Evolutionary conservation across 1,284 basidiomycete genomes (phyloP).

Genomic region (Tylopilus orsonianus): DNA sequence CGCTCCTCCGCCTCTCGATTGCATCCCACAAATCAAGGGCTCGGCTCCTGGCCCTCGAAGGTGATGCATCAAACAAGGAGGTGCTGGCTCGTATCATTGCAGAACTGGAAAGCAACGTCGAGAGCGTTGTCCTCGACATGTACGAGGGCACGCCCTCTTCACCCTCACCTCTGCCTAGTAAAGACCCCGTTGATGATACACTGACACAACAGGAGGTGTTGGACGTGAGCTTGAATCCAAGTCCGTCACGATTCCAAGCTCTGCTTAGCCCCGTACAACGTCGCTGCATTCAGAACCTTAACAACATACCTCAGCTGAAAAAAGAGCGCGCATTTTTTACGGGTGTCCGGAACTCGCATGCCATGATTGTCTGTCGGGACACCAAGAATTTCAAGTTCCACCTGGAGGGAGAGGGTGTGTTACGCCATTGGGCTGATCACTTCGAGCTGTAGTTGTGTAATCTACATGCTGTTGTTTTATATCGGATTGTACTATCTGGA

Average conservation of each 20-base stretch:
- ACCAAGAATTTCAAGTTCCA: slow-evolving; percentile 57
- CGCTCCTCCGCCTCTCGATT: slow-evolving; percentile 51
- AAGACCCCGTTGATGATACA: not conserved
- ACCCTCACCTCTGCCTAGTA: not conserved
- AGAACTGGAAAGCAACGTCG: slow-evolving; percentile 57
- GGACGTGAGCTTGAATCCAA: slow-evolving; percentile 9
- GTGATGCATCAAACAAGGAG: slow-evolving; percentile 39
- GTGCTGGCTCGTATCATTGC: slow-evolving; percentile 54
- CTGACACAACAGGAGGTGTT: slow-evolving; percentile 7
- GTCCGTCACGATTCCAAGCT: slow-evolving; percentile 38
- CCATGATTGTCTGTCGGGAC: slow-evolving; percentile 67
- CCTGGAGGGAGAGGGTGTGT: slow-evolving; percentile 56
- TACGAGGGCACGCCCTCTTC: slow-evolving; percentile 18
- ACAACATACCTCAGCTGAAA: slow-evolving; percentile 62
- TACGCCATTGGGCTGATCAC: slow-evolving; percentile 71
- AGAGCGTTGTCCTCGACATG: slow-evolving; percentile 46
- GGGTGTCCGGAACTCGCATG: slow-evolving; percentile 62
- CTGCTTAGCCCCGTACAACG: slow-evolving; percentile 56
- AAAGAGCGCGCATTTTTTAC: slow-evolving; percentile 67
- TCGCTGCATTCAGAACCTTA: slow-evolving; percentile 51
- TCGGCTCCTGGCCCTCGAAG: slow-evolving; percentile 62
- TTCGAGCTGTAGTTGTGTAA: slow-evolving; percentile 45
- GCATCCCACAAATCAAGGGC: slow-evolving; percentile 54
- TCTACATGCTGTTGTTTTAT: not conserved
- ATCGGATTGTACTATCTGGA: not conserved